Evolutionary conservation across 169 alveolate species (phyloP).

Genomic region (Plasmodium gonderi): DNA sequence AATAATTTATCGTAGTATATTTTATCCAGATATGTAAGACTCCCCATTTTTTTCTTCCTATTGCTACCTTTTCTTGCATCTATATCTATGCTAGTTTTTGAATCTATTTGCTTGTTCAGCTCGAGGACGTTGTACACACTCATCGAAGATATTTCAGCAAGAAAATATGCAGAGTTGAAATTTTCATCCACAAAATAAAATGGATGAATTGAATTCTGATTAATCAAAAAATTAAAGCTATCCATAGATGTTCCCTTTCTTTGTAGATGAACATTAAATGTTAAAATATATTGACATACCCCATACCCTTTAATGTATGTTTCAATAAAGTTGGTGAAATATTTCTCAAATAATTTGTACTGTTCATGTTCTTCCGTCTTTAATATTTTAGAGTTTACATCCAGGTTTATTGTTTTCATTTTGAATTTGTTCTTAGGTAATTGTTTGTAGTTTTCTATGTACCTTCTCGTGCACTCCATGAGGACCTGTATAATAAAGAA

Average conservation of each 20-base stretch:
- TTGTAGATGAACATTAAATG: constrained; percentile 87
- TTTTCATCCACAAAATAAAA: constrained; percentile 80
- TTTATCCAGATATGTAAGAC: constrained; percentile 14
- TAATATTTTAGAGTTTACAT: background rate
- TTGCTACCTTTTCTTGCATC: background rate
- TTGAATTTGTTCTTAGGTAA: constrained; percentile 62
- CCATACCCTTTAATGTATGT: constrained; percentile 82
- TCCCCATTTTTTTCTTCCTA: background rate
- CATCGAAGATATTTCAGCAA: constrained; percentile 75
- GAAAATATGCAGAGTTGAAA: constrained; percentile 77
- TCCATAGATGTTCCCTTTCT: constrained; percentile 92
- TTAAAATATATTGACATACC: constrained; percentile 81
- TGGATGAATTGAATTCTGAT: constrained; percentile 86
- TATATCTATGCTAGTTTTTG: constrained; percentile 41
- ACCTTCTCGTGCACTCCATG: constrained; percentile 55
- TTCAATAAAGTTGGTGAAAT: constrained; percentile 59
- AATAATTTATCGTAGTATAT: constrained; percentile 37
- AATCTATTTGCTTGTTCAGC: constrained; percentile 72
- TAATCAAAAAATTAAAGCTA: constrained; percentile 82
- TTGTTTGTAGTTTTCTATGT: constrained; percentile 65
- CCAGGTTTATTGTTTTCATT: constrained; percentile 22
- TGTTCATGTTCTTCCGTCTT: constrained; percentile 78
- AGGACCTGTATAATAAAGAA: constrained; percentile 1
- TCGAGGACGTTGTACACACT: constrained; percentile 68
- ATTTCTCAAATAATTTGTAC: constrained; percentile 70